Conservation (phyloP, 2,329 filamentous ascomycete genomes). For the Penicillium sp. region DNA sequence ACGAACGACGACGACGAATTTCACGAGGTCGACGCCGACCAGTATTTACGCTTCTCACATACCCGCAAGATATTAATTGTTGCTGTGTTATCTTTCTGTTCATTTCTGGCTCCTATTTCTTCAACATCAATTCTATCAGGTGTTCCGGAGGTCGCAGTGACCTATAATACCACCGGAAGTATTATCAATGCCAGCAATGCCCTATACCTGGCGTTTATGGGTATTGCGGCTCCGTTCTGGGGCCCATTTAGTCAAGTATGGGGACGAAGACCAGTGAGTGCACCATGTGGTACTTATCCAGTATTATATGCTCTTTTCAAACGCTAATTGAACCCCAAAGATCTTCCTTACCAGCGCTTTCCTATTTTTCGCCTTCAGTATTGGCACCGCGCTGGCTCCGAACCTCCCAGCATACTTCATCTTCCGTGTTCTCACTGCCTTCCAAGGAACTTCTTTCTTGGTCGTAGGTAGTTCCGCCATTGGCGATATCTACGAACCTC, state of each 20-base stretch:
- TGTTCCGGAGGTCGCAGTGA: constrained; percentile 69
- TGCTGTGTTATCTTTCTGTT: constrained; percentile 69
- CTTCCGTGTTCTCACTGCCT: constrained; percentile 72
- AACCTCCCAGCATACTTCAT: constrained; percentile 71
- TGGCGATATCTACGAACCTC: constrained; percentile 66
- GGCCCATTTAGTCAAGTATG: constrained; percentile 70
- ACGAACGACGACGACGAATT: constrained; percentile 28
- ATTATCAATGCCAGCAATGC: constrained; percentile 76
- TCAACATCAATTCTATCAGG: constrained; percentile 73
- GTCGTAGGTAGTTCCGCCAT: constrained; percentile 71
- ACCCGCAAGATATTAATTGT: constrained; percentile 68
- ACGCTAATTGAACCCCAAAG: constrained; percentile 32
- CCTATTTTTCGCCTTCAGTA: constrained; percentile 68
- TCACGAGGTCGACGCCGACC: constrained; percentile 49
- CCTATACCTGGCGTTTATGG: constrained; percentile 74
- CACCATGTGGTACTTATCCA: neutral
- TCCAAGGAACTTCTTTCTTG: constrained; percentile 73
- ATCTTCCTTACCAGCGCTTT: constrained; percentile 61
- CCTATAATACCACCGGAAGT: constrained; percentile 64
- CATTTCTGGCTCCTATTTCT: constrained; percentile 73
- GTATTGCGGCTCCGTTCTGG: constrained; percentile 68
- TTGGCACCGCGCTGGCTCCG: constrained; percentile 71
- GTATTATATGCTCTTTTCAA: constrained; percentile 1
- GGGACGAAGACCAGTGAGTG: constrained; percentile 58
- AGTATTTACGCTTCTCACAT: constrained; percentile 65